Base-by-base conservation (phyloP, 495 filamentous ascomycete genomes). In the Daldinia grandis region DNA sequence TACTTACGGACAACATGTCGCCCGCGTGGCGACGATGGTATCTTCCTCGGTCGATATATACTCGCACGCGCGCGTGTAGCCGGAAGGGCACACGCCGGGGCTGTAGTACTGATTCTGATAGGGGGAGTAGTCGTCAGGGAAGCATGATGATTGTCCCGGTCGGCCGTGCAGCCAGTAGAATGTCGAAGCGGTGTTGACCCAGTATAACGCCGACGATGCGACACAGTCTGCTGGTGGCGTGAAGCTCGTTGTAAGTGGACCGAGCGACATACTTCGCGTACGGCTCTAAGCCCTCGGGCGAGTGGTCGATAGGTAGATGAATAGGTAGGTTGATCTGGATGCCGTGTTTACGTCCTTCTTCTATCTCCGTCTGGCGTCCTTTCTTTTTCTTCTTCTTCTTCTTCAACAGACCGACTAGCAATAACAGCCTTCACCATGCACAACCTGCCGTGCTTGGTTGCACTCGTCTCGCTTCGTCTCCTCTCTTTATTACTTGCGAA, bases 171-270 rank as follows among this genome's bases (percentile, higher is more conserved):
- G 38, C 62, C 59, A 70, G 58, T 70, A 74, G 54, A 74, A 74
- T 24, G 76, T 74, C 69, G 62, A 86, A 76, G 4, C 73, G 24
- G 6, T 76, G 74, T 19, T 78, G 66, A 24, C 82, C 69, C 82
- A 87, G 84, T 51, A 67, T 59, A 38, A 79, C 81, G n/a, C 82
- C 59, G 4, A 83, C 49, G 37, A 74, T 58, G 70, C 84, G 30
- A 54, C 31, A 49, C 78, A 80, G 30, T 64, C 35, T 10, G 71
- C 62, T 1, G 78, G 78, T 31, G 75, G 69, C 17, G 71, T 76
- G 69, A 78, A 80, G 27, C 33, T 63, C 7, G 77, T 80, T 4
- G 76, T 78, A n/a, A 81, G 76, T 6, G 73, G 58, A 0, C 76
- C 78, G 40, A 81, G 76, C 81, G 73, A 77, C 70, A 73, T 73